A percentile compares a stretch with the other conserved stretches of the same genome.
phyloP scores from a whole-genome alignment of 2,329 filamentous ascomycete genomes.

The Hypoxylon sp. region DNA sequence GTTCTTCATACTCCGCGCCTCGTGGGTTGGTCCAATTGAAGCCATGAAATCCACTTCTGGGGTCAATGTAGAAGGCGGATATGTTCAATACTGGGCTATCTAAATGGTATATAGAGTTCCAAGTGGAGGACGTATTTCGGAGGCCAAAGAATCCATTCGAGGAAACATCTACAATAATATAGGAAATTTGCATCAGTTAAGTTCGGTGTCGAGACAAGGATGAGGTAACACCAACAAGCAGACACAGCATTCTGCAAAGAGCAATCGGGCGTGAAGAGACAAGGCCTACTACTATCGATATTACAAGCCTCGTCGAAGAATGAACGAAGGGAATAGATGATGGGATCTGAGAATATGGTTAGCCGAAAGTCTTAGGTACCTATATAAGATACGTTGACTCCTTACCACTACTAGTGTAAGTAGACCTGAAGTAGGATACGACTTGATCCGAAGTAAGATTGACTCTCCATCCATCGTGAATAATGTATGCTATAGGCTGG shows the following conservation, averaged over 20 bases:
- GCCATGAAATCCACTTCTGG: background rate
- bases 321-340: background rate
- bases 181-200: background rate
- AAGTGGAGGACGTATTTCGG: constrained; percentile 30
- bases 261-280: background rate
- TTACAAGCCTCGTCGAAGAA: background rate
- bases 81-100: constrained; percentile 43
- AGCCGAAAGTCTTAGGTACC: background rate
- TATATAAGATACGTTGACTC: background rate
- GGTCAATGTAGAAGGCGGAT: constrained; percentile 17
- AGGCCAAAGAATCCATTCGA: constrained; percentile 44
- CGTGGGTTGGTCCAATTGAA: constrained; percentile 7
- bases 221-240: constrained; percentile 14
- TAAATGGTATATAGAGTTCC: constrained; percentile 16
- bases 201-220: background rate
- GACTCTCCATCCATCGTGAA: constrained; percentile 48
- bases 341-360: constrained; percentile 1
- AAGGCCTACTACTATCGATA: background rate
- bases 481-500: constrained; percentile 41
- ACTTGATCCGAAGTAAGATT: constrained; percentile 35
- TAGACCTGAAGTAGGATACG: constrained; percentile 22
- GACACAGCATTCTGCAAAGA: background rate
- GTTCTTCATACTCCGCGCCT: background rate
- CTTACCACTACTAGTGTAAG: background rate
- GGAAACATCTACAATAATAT: constrained; percentile 25